Evolutionary conservation across 148 eudicot genomes (phyloP).

Genomic region (Silene uniflora): DNA sequence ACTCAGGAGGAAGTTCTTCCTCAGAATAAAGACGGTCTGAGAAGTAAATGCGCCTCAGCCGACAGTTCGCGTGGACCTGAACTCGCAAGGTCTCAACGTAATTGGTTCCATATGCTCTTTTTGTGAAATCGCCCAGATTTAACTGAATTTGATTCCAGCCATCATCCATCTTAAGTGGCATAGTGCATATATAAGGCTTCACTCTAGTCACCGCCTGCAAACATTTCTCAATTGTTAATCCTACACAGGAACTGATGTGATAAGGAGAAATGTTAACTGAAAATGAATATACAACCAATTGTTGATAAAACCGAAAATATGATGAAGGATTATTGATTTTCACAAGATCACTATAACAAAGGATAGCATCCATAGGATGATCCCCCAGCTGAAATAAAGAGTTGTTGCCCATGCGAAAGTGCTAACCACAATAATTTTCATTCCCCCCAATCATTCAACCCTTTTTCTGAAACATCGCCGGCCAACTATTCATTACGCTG

Average conservation of each 20-base stretch:
- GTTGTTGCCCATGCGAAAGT: not conserved
- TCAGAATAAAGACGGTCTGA: conserved; percentile 96
- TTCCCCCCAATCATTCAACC: not conserved
- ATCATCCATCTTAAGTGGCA: conserved; percentile 98
- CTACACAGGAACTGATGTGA: not conserved
- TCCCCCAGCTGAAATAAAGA: not conserved
- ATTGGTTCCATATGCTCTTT: conserved; percentile 97
- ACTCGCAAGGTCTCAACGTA: conserved; percentile 92
- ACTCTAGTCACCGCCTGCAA: conserved; percentile 86
- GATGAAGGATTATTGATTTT: not conserved
- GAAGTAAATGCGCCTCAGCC: conserved; percentile 87
- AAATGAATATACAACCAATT: not conserved
- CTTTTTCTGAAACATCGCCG: not conserved
- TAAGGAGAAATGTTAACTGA: not conserved
- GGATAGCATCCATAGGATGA: not conserved
- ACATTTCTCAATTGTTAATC: not conserved
- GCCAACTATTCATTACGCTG: too few relatives aligned
- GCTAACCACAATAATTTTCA: too few relatives aligned
- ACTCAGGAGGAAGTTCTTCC: conserved; percentile 98
- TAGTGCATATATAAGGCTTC: conserved; percentile 96
- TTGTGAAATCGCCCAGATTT: conserved; percentile 86
- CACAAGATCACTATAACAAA: not conserved
- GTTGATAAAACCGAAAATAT: not conserved
- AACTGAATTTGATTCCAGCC: conserved; percentile 99
- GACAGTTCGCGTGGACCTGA: conserved; percentile 98